A percentile compares a stretch with the other conserved stretches of the same genome.
Evolutionary conservation across 2,329 filamentous ascomycete species (phyloP).

Genomic region (Byssothecium circinans): DNA sequence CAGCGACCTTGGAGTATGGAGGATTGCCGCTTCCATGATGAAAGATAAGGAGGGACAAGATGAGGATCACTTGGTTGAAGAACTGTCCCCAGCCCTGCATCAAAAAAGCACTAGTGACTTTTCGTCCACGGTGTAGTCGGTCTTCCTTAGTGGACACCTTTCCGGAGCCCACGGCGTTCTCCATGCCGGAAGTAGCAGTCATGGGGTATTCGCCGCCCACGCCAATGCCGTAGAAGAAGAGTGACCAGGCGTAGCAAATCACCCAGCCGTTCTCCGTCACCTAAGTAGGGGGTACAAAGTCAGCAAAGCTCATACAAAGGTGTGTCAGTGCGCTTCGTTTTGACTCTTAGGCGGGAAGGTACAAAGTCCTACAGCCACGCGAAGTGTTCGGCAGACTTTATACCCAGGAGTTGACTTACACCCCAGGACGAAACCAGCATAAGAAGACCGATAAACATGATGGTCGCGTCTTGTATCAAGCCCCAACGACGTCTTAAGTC

Average conservation of each 20-base stretch:
- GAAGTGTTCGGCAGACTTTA: too few relatives aligned
- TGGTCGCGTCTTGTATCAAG: constrained; percentile 88
- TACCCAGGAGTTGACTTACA: too few relatives aligned
- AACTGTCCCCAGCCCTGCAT: constrained; percentile 99
- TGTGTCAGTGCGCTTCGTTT: too few relatives aligned
- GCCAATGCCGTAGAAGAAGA: constrained; percentile 83
- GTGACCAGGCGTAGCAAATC: constrained; percentile 92
- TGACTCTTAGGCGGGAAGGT: too few relatives aligned
- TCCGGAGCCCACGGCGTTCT: constrained; percentile 82
- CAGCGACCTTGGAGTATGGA: constrained; percentile 75
- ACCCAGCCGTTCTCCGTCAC: constrained; percentile 88
- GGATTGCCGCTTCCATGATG: constrained; percentile 75
- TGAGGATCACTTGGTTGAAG: constrained; percentile 87
- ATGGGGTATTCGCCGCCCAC: constrained; percentile 92
- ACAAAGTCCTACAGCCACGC: too few relatives aligned
- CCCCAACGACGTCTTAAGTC: constrained; percentile 93
- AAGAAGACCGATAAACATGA: constrained; percentile 91
- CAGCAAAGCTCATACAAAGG: too few relatives aligned
- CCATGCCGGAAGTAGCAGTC: constrained; percentile 93
- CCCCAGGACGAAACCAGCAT: constrained; percentile 95
- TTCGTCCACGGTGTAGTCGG: constrained; percentile 90
- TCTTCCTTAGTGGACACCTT: constrained; percentile 89
- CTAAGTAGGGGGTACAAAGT: too few relatives aligned
- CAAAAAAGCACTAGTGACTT: constrained; percentile 92
- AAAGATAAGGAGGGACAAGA: constrained; percentile 84